Conservation (phyloP, 2,329 filamentous ascomycete genomes). For the Capronia americana region DNA sequence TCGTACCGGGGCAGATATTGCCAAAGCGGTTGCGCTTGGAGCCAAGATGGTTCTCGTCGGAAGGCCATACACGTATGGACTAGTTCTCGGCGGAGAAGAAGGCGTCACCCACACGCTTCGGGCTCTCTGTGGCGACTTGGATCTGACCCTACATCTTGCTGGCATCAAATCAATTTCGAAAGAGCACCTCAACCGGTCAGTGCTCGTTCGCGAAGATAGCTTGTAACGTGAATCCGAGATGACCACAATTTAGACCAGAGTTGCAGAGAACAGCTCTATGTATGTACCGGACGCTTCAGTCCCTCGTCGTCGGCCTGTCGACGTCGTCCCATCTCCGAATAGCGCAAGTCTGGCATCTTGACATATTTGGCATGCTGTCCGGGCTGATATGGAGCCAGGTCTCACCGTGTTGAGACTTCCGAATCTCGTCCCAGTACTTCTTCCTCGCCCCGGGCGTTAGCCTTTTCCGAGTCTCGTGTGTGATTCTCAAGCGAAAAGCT, state of each 20-base stretch:
- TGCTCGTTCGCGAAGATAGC: not conserved
- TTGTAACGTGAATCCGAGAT: not conserved
- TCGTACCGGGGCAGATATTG: conserved; percentile 54
- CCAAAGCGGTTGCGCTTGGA: conserved; percentile 58
- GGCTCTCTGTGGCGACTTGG: conserved; percentile 31
- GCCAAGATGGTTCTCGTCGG: conserved; percentile 62
- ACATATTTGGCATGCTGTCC: conserved; percentile 10
- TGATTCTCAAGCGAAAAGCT: conserved; percentile 63
- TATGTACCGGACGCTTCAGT: not conserved
- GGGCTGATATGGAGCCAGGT: conserved; percentile 38
- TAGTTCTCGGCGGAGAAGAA: conserved; percentile 61
- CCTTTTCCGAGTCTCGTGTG: conserved; percentile 54
- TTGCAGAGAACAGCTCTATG: not conserved
- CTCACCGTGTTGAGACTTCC: conserved; percentile 25
- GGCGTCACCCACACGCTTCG: conserved; percentile 57
- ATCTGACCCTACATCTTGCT: conserved; percentile 34
- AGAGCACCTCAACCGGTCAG: not conserved
- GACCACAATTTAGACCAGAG: too few relatives aligned
- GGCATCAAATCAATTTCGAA: conserved; percentile 13
- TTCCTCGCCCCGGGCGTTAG: conserved; percentile 31
- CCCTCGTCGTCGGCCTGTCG: conserved; percentile 10
- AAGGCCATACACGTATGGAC: conserved; percentile 57
- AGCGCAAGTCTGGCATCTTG: conserved; percentile 25
- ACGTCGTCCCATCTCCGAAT: conserved; percentile 2
- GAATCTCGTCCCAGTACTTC: conserved; percentile 31